Conservation (phyloP, 2,329 filamentous ascomycete species). For the Phoma herbarum region DNA sequence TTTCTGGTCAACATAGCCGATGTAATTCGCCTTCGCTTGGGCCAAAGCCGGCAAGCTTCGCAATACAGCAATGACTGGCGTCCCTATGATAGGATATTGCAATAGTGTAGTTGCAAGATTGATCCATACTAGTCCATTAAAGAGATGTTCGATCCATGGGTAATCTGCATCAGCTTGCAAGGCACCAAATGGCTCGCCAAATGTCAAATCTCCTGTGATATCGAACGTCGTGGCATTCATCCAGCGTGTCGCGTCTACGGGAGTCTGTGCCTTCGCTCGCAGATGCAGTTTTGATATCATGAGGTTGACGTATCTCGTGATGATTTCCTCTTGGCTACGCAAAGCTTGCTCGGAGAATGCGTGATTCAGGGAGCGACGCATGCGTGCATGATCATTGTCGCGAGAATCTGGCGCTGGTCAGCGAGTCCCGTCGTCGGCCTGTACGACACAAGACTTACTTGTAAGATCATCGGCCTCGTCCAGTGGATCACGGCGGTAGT, state of each 20-base stretch:
- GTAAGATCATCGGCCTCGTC: not conserved
- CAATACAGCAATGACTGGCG: not conserved
- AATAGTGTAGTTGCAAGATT: conserved; percentile 16
- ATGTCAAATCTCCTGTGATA: conserved; percentile 48
- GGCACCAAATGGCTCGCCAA: conserved; percentile 43
- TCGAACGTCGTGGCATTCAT: conserved; percentile 29
- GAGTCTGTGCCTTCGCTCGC: not conserved
- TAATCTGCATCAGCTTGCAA: conserved; percentile 40
- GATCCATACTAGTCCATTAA: conserved; percentile 30
- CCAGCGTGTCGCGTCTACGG: conserved; percentile 27
- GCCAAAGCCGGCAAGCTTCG: not conserved
- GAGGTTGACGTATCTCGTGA: not conserved
- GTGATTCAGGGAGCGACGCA: not conserved
- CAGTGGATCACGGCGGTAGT: not conserved
- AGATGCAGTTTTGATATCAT: not conserved
- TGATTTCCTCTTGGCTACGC: not conserved
- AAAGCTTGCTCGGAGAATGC: not conserved
- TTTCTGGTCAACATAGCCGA: not conserved
- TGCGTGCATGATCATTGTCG: not conserved
- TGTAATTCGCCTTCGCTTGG: not conserved
- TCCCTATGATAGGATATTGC: not conserved
- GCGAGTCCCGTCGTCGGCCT: too few relatives aligned
- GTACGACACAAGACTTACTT: not conserved
- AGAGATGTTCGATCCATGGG: conserved; percentile 46
- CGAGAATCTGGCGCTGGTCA: not conserved